Evolutionary conservation across 441 rosid species (phyloP).

Genomic region (Breynia disticha): DNA sequence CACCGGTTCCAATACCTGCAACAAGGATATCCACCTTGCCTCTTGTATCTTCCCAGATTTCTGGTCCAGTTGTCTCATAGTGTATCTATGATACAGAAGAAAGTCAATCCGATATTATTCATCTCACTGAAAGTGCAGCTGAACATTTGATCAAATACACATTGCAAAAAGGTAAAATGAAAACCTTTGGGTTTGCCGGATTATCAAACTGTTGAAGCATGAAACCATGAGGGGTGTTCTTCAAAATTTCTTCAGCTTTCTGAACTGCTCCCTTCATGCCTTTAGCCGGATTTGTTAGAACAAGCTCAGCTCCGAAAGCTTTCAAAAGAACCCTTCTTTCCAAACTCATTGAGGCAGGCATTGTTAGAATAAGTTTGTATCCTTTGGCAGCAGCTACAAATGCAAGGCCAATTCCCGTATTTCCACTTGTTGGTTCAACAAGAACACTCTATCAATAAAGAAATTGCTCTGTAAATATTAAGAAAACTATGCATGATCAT

Average conservation of each 20-base stretch:
- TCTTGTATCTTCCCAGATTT: conserved; percentile 93
- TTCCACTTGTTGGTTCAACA: conserved; percentile 96
- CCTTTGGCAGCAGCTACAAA: conserved; percentile 94
- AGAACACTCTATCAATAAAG: conserved; percentile 49
- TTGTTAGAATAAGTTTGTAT: conserved; percentile 73
- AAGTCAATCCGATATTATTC: conserved; percentile 9
- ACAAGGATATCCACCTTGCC: conserved; percentile 86
- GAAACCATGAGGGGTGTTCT: conserved; percentile 61
- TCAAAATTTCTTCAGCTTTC: conserved; percentile 87
- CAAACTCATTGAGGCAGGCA: conserved; percentile 98
- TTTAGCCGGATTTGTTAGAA: conserved; percentile 78
- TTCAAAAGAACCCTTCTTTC: conserved; percentile 87
- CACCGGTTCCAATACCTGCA: conserved; percentile 96
- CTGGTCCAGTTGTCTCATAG: conserved; percentile 96
- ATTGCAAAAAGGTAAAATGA: background rate
- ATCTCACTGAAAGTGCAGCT: background rate
- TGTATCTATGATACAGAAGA: conserved; percentile 51
- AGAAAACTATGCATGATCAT: background rate
- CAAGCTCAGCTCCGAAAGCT: conserved; percentile 96
- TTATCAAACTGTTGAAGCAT: conserved; percentile 95
- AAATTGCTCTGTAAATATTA: conserved; percentile 1
- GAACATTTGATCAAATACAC: no score
- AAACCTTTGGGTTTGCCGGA: conserved; percentile 96
- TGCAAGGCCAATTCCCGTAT: conserved; percentile 96
- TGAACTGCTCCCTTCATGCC: conserved; percentile 94